Percentiles rank a stretch among this genome's conserved stretches.
Evolutionary conservation across 192 early-diverging fungal genomes (phyloP).

Genomic region (Phlyctochytrium bullatum): DNA sequence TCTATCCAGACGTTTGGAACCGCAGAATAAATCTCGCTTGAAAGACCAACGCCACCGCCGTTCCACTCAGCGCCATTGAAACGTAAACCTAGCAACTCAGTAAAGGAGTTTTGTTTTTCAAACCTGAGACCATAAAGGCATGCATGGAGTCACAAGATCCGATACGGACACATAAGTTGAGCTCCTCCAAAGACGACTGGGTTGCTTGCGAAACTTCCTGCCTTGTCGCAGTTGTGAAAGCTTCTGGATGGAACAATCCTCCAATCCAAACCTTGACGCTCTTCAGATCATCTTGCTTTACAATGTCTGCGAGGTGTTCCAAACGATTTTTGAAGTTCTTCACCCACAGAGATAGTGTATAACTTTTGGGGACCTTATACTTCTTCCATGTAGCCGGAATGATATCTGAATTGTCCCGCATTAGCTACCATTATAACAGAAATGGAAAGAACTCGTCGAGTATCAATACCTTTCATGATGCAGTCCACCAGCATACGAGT

Average conservation of each 20-base stretch:
- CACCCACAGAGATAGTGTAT: constrained; percentile 68
- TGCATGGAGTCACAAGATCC: neutral
- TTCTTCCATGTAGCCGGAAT: constrained; percentile 71
- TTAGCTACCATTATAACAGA: neutral
- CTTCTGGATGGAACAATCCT: constrained; percentile 84
- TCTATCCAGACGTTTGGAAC: constrained; percentile 1
- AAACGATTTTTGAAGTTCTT: constrained; percentile 71
- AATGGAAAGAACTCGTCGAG: neutral
- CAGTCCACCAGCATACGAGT: constrained; percentile 67
- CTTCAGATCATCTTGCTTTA: constrained; percentile 14
- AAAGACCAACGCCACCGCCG: constrained; percentile 25
- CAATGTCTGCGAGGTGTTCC: constrained; percentile 56
- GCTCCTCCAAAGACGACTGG: constrained; percentile 80
- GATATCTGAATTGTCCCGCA: constrained; percentile 40
- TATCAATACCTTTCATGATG: constrained; percentile 54
- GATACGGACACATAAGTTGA: constrained; percentile 45
- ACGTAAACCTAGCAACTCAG: neutral
- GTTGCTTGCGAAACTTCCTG: constrained; percentile 75
- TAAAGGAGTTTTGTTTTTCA: neutral
- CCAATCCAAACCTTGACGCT: constrained; percentile 72
- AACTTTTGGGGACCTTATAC: constrained; percentile 61
- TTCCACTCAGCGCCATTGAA: constrained; percentile 43
- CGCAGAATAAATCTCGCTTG: neutral
- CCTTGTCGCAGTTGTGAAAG: constrained; percentile 87
- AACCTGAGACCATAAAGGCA: constrained; percentile 38